Conservation (phyloP, 768 basidiomycete genomes). For the Trametes sanguinea region DNA sequence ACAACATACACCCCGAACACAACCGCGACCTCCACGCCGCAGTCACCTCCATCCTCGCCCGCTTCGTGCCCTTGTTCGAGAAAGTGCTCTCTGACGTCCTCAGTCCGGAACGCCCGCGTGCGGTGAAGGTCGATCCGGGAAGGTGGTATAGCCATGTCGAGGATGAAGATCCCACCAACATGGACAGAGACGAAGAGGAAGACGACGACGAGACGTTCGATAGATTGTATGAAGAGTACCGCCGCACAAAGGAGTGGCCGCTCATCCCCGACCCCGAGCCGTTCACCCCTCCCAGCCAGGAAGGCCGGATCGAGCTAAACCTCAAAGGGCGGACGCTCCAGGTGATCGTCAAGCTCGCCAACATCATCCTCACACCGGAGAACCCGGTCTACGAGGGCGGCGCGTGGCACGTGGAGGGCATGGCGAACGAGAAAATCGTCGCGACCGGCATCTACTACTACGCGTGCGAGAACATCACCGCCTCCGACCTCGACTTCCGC, state of each 20-base stretch:
- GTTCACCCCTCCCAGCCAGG: conserved; percentile 9
- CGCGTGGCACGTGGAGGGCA: conserved; percentile 37
- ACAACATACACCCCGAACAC: conserved; percentile 32
- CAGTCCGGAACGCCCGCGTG: not conserved
- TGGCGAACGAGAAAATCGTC: conserved; percentile 21
- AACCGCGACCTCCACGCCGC: conserved; percentile 22
- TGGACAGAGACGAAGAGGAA: not conserved
- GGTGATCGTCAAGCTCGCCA: conserved; percentile 46
- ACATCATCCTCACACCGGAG: conserved; percentile 35
- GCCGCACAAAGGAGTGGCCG: conserved; percentile 8
- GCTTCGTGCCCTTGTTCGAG: conserved; percentile 33
- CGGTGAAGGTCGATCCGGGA: conserved; percentile 5
- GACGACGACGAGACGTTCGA: not conserved
- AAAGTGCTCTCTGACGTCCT: conserved; percentile 26
- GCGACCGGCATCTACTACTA: conserved; percentile 30
- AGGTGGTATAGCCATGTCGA: conserved; percentile 15
- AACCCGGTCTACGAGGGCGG: conserved; percentile 35
- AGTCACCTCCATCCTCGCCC: conserved; percentile 24
- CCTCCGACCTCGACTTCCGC: conserved; percentile 38
- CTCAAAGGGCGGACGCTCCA: conserved; percentile 28
- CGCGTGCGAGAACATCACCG: conserved; percentile 38
- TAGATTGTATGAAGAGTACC: conserved; percentile 5
- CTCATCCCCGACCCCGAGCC: conserved; percentile 21
- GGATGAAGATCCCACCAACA: not conserved
- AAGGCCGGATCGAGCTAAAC: not conserved